Conservation (phyloP, 1,284 basidiomycete species). For the Rhizopogon parksii region DNA sequence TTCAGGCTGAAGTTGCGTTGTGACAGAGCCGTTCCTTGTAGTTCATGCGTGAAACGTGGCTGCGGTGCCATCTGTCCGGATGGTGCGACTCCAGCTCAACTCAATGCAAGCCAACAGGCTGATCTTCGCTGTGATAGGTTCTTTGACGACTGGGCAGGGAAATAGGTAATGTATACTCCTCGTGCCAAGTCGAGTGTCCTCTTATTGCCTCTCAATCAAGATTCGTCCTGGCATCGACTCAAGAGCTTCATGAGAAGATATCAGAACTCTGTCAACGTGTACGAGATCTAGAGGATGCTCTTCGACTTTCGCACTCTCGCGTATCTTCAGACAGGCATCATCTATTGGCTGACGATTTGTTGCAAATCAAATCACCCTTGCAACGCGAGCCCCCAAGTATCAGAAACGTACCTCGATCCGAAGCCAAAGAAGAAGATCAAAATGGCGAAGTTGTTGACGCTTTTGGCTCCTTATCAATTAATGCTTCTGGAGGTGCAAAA, state of each 20-base stretch:
- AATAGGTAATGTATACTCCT: constrained; percentile 48
- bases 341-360: constrained; percentile 59
- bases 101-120: constrained; percentile 4
- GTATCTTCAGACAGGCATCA: constrained; percentile 60
- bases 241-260: constrained; percentile 79
- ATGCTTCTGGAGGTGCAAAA: constrained; percentile 59
- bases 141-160: constrained; percentile 71
- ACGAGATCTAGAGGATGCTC: constrained; percentile 68
- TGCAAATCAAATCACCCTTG: constrained; percentile 65
- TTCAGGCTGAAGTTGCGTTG: constrained; percentile 66
- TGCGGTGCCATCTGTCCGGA: constrained; percentile 66
- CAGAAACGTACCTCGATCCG: constrained; percentile 21
- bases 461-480: constrained; percentile 68
- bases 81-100: constrained; percentile 28
- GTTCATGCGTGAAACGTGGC: constrained; percentile 45
- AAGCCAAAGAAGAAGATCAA: constrained; percentile 53
- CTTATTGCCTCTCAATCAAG: constrained; percentile 30
- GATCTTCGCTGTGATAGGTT: constrained; percentile 35
- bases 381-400: constrained; percentile 46
- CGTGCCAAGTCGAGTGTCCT: neutral
- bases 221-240: constrained; percentile 76
- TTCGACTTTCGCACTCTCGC: constrained; percentile 52
- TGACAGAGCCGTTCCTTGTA: constrained; percentile 46
- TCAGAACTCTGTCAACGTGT: constrained; percentile 66
- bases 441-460: constrained; percentile 69